Conservation (phyloP, 768 basidiomycete genomes). For the Vishniacozyma victoriae region DNA sequence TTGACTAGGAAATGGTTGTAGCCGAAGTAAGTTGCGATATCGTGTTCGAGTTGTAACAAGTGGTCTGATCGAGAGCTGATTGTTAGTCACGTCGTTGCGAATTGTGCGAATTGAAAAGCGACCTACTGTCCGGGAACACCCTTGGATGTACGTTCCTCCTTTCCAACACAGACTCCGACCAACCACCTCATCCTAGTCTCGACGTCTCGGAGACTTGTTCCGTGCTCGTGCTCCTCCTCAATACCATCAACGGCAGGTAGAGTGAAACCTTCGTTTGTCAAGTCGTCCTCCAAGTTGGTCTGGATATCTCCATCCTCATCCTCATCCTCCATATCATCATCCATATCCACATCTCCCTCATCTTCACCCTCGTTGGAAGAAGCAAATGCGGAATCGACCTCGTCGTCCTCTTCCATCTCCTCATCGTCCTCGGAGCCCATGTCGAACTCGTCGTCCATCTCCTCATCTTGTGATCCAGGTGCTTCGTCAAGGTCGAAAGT, state of each 20-base stretch:
- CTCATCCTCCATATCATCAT: slow-evolving; percentile 26
- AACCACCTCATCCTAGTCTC: slow-evolving; percentile 48
- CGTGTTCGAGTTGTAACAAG: slow-evolving; percentile 73
- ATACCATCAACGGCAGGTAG: slow-evolving; percentile 44
- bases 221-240: slow-evolving; percentile 43
- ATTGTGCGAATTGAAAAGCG: background rate
- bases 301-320: slow-evolving; percentile 32
- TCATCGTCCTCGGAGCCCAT: slow-evolving; percentile 18
- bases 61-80: slow-evolving; percentile 81
- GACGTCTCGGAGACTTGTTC: slow-evolving; percentile 42
- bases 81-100: background rate
- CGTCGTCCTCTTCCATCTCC: slow-evolving; percentile 25
- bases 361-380: slow-evolving; percentile 35
- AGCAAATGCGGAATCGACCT: slow-evolving; percentile 37
- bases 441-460: slow-evolving; percentile 28
- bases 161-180: slow-evolving; percentile 40
- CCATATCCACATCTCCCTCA: slow-evolving; percentile 39
- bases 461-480: slow-evolving; percentile 32
- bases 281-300: slow-evolving; percentile 44
- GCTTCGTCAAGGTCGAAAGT: slow-evolving; percentile 42
- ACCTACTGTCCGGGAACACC: slow-evolving; percentile 46
- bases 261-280: slow-evolving; percentile 39
- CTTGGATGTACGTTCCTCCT: slow-evolving; percentile 39
- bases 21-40: slow-evolving; percentile 93
- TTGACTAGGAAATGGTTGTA: slow-evolving; percentile 93